phyloP scores from a whole-genome alignment of 345 rosid genomes.

The Syzygium oleosum region DNA sequence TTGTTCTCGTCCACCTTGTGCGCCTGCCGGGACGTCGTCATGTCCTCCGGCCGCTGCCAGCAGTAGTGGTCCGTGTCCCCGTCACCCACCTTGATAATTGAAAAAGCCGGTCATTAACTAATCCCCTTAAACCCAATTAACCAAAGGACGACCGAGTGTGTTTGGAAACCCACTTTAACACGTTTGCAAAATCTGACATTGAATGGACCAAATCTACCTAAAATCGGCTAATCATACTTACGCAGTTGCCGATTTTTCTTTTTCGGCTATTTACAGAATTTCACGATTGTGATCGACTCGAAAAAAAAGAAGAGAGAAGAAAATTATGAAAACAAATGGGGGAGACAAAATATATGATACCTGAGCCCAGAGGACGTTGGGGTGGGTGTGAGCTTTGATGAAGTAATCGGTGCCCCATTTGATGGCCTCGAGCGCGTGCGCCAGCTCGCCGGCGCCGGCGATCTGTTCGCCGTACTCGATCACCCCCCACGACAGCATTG shows the following conservation, averaged over 20 bases:
- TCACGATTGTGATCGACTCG: background rate
- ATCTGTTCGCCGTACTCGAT: conserved; percentile 52
- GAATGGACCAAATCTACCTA: background rate
- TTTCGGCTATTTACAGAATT: background rate
- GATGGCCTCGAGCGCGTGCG: conserved; percentile 59
- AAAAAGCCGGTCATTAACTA: background rate
- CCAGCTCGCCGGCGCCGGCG: conserved; percentile 37
- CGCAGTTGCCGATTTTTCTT: background rate
- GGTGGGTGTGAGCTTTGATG: conserved; percentile 62
- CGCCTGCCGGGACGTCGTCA: conserved; percentile 69
- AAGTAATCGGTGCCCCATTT: conserved; percentile 94
- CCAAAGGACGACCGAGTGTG: background rate
- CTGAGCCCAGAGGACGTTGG: conserved; percentile 54
- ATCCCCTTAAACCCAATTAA: background rate
- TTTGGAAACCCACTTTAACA: too few relatives aligned
- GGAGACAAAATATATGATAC: background rate
- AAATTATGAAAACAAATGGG: background rate
- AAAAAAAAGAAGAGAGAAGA: background rate
- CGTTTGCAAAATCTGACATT: background rate
- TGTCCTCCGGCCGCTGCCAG: conserved; percentile 99
- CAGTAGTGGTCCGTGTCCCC: conserved; percentile 86
- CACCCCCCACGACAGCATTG: conserved; percentile 86
- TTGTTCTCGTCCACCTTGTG: conserved; percentile 56
- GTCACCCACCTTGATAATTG: conserved; percentile 57
- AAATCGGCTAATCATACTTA: background rate